Evolutionary conservation across 495 filamentous ascomycete species (phyloP), one percentile per base, ranked within the genome.

Genomic region (Neurospora sp.): DNA sequence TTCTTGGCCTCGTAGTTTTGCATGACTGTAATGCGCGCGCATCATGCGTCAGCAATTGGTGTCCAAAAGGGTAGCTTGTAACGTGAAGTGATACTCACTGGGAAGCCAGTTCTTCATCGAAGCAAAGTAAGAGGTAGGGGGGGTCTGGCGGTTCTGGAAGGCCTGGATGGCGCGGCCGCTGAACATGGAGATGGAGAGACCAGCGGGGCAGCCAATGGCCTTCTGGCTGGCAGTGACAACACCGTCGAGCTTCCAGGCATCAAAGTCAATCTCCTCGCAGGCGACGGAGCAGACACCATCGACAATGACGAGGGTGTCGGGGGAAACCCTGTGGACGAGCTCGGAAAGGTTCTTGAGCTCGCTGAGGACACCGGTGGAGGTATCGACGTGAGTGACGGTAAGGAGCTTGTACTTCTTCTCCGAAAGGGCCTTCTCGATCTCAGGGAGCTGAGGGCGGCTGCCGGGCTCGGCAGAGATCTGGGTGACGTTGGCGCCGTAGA

Each of bases 211-310:
- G 53, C 96, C 96, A 74, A 99, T 96, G 69, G 91, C 96, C 86
- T 99, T 99, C 81, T 99, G 96, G 75, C 90, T 93, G 46, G 96
- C 96, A 2, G 96, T 98, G 72, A 98, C 84, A 12, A 98, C 95
- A 74, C 91, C 93, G 80, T 99, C 96, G 42, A 99, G 84, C 59
- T 89, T 90, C 96, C 96, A 98, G 72, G 91, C 91, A 80, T 98
- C 96, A 82, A 99, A 98, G 31, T 89, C 89, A 76, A 99, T 94
- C 82, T 97, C 94, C 83, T 99, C 96, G 79, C 90, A 94, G 37
- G 94, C 96, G 71, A 98, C 96, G 79, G 92, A 95, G 88, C 96
- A 99, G 31, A 99, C 96, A 69, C 94, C 96, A 80, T 99, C 96
- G 70, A 97, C 95, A 48, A 98, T 85, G 38, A 99, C 82, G 70